Evolutionary conservation across 345 rosid species (phyloP).

Genomic region (Diplotaxis tenuifolia): DNA sequence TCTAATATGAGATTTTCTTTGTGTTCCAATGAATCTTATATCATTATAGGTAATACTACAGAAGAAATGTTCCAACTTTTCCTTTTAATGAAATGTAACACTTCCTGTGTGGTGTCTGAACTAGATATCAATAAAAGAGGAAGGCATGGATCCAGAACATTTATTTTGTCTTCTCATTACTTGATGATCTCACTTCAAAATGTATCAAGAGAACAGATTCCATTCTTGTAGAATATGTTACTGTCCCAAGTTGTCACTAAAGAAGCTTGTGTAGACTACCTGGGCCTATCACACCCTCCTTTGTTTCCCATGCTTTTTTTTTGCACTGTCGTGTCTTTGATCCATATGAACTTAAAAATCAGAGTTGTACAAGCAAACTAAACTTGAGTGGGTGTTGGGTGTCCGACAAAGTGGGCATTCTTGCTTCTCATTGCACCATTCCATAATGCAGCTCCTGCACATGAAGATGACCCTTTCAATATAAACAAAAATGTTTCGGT

Average conservation of each 20-base stretch:
- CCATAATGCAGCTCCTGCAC: conserved; percentile 91
- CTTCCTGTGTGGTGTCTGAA: background rate
- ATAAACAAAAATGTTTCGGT: background rate
- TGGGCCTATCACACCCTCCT: background rate
- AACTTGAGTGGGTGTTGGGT: conserved; percentile 74
- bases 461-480: background rate
- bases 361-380: conserved; percentile 82
- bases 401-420: conserved; percentile 96
- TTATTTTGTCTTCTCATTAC: background rate
- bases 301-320: background rate
- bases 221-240: background rate
- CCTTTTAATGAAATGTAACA: background rate
- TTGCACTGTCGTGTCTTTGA: background rate
- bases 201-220: background rate
- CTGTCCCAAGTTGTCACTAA: background rate
- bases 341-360: conserved; percentile 51
- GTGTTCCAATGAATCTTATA: background rate
- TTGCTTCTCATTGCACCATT: conserved; percentile 97
- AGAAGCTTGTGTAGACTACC: background rate
- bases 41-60: background rate
- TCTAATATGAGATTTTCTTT: background rate
- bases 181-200: background rate
- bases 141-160: background rate
- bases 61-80: background rate
- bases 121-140: background rate